Evolutionary conservation across 2,329 filamentous ascomycete genomes (phyloP).

Genomic region (Colletotrichum euphorbiae): DNA sequence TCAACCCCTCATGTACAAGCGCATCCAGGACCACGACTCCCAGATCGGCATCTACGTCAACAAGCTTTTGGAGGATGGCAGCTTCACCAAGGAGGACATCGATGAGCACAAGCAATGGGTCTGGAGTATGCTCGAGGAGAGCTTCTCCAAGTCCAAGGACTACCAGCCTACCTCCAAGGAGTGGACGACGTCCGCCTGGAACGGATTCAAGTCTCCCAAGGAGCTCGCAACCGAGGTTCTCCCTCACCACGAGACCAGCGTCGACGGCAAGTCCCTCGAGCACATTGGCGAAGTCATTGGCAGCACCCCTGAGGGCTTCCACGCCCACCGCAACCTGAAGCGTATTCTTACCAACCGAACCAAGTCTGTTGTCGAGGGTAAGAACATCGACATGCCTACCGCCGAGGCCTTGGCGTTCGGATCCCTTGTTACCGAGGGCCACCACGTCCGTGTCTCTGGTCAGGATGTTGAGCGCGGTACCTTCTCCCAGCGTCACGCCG

Average conservation of each 20-base stretch:
- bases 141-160: slow-evolving; percentile 96
- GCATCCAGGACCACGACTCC: slow-evolving; percentile 84
- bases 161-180: slow-evolving; percentile 97
- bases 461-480: slow-evolving; percentile 99
- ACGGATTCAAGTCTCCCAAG: slow-evolving; percentile 99
- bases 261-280: slow-evolving; percentile 78
- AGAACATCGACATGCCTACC: slow-evolving; percentile 97
- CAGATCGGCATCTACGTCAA: slow-evolving; percentile 93
- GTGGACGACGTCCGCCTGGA: slow-evolving; percentile 99
- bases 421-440: slow-evolving; percentile 88
- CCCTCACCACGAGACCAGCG: slow-evolving; percentile 88
- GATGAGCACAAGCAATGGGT: slow-evolving; percentile 99
- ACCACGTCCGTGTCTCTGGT: slow-evolving; percentile 96
- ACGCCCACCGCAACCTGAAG: slow-evolving; percentile 94
- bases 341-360: slow-evolving; percentile 90
- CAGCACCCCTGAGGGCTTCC: slow-evolving; percentile 83
- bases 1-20: slow-evolving; percentile 99
- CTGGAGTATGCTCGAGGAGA: slow-evolving; percentile 98
- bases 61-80: slow-evolving; percentile 90
- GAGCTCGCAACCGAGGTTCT: slow-evolving; percentile 95
- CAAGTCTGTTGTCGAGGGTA: slow-evolving; percentile 91
- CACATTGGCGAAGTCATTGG: slow-evolving; percentile 87
- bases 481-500: slow-evolving; percentile 97
- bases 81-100: slow-evolving; percentile 96
- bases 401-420: slow-evolving; percentile 97